A percentile compares a stretch with the other conserved stretches of the same genome.
phyloP scores from a whole-genome alignment of 306 rosid species.

The Mimosa bimucronata region DNA sequence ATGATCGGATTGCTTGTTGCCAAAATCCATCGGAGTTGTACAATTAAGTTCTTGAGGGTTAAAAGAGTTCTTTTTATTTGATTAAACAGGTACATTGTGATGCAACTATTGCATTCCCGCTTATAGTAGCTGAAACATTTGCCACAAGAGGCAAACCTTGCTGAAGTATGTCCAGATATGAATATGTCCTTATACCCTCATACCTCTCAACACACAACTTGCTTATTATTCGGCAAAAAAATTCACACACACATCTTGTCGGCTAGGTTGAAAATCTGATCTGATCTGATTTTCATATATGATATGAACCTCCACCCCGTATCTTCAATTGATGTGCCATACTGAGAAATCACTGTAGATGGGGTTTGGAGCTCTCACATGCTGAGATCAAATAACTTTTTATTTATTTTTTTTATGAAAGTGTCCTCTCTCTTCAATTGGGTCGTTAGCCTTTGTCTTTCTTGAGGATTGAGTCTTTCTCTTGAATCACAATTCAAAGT shows the following conservation, averaged over 20 bases:
- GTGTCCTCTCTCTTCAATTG: background rate
- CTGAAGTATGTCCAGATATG: background rate
- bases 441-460: background rate
- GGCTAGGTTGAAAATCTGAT: background rate
- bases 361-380: background rate
- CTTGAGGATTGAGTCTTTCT: background rate
- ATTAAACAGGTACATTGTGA: conserved; percentile 81
- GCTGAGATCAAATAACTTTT: background rate
- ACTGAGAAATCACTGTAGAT: background rate
- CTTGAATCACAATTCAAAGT: background rate
- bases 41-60: background rate
- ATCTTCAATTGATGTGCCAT: background rate
- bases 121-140: conserved; percentile 79
- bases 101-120: conserved; percentile 85
- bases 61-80: background rate
- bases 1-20: conserved; percentile 6
- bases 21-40: conserved; percentile 4
- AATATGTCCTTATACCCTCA: background rate
- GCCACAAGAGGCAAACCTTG: conserved; percentile 50
- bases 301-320: background rate
- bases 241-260: background rate
- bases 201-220: background rate
- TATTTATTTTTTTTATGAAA: background rate
- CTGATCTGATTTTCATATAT: background rate
- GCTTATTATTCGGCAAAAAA: background rate